Evolutionary conservation across 1,284 basidiomycete species (phyloP).

Genomic region (Sporisorium iseilematis-ciliati): DNA sequence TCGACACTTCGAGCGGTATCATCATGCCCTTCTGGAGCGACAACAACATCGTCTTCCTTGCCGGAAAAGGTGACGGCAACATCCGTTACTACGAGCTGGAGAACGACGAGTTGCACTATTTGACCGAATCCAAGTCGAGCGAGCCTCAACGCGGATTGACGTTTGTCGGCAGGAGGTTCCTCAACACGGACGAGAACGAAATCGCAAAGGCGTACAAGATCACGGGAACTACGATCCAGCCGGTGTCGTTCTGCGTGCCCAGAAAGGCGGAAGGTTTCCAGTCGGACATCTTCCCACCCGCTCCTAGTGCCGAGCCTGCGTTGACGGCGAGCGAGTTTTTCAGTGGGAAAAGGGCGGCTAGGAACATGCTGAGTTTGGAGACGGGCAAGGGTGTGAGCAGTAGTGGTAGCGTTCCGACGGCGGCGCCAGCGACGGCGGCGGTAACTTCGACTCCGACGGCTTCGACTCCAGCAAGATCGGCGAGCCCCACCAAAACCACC

Average conservation of each 20-base stretch:
- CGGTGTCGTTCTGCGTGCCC: constrained; percentile 92
- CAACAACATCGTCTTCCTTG: constrained; percentile 83
- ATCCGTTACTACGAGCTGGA: constrained; percentile 86
- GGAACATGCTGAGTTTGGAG: constrained; percentile 75
- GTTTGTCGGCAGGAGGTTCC: constrained; percentile 89
- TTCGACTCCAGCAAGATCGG: constrained; percentile 19
- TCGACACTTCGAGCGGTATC: constrained; percentile 77
- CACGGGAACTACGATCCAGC: constrained; percentile 80
- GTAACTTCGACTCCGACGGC: neutral
- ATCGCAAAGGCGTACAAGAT: constrained; percentile 96
- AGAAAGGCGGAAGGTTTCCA: constrained; percentile 91
- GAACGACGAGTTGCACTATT: constrained; percentile 77
- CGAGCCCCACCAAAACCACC: constrained; percentile 19
- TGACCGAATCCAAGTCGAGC: constrained; percentile 85
- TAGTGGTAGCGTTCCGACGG: constrained; percentile 16
- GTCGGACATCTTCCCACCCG: constrained; percentile 93
- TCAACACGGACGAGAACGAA: constrained; percentile 91
- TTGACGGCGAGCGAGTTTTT: constrained; percentile 88
- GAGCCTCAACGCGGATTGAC: constrained; percentile 96
- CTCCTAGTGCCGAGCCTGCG: constrained; percentile 82
- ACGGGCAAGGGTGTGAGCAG: constrained; percentile 48
- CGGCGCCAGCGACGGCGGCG: neutral
- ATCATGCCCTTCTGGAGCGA: constrained; percentile 98
- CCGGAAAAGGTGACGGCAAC: constrained; percentile 73
- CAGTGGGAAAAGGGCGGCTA: constrained; percentile 73